Conservation (phyloP, 257 asterid species). For the Solanum megistacrolobum region DNA sequence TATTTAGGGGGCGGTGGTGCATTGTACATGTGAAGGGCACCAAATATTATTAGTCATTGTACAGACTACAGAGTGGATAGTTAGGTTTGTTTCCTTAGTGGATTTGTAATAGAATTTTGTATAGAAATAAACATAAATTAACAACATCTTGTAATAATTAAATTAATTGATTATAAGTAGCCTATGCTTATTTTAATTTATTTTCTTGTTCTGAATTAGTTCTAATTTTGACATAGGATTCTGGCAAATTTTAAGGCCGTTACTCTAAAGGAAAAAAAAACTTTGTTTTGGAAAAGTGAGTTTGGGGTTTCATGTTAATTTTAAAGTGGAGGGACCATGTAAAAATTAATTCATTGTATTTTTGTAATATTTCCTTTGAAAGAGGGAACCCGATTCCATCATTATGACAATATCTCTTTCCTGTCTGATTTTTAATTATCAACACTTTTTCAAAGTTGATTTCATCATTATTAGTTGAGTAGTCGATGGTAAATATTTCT, state of each 20-base stretch:
- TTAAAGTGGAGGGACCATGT: too few relatives aligned
- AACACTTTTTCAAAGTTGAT: background rate
- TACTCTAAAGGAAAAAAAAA: background rate
- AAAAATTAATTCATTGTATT: too few relatives aligned
- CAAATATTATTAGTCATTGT: background rate
- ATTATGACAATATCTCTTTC: background rate
- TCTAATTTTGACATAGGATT: background rate
- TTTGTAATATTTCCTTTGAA: background rate
- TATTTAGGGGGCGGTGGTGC: background rate
- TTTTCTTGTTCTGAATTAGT: background rate
- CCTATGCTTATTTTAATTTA: background rate
- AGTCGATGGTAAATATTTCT: too few relatives aligned
- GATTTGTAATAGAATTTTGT: background rate
- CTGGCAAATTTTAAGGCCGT: background rate
- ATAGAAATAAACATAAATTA: background rate
- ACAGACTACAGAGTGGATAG: background rate
- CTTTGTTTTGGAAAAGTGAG: background rate
- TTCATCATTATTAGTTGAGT: background rate
- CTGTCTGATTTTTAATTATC: background rate
- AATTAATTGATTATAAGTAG: background rate
- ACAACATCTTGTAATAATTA: too few relatives aligned
- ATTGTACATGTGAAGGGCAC: background rate
- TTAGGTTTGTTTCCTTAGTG: background rate
- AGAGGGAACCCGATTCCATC: background rate
- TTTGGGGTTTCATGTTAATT: background rate